Evolutionary conservation across 352 stramenopile genomes (phyloP), one percentile per base, ranked within the genome.

Genomic region (Elongisporangium senticosum): DNA sequence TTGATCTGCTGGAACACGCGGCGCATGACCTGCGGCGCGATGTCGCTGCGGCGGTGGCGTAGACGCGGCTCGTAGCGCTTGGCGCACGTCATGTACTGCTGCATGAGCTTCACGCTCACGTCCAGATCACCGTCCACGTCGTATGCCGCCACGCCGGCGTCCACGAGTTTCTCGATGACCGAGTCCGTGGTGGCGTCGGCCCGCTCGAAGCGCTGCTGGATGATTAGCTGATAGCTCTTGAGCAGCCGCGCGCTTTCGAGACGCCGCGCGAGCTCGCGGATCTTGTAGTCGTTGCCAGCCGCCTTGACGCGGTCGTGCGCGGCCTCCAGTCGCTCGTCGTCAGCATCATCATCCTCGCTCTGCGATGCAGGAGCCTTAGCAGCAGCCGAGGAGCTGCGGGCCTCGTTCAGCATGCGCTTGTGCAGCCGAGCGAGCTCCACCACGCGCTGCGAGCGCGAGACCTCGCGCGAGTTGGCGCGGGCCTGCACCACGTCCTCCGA

Each of bases 1-100:
- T 88, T 81, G 26, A 87, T 69, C 54, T 78, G 59, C 21, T 68
- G 64, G 53, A 83, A 91, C 7, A 92, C 70, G n/a, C 85, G 85
- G 7, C 58, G 52, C 75, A 92, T 87, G 64, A 92, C 72, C 58
- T 91, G 75, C 2, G 68, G 67, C 17, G 67, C 74, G 23, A 86
- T 64, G 24, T 76, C 56, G 51, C 76, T 72, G 56, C 83, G 76
- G 28, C 62, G 69, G n/a, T 72, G 65, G 33, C 62, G 53, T n/a
- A 94, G 67, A 6, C 80, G 77, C 57, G 64, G 68, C 22, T 81
- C 77, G 56, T 81, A 78, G 13, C 81, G 80, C 57, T 75, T 81
- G 7, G 73, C 83, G 13, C 66, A 72, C 28, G 80, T 87, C 82
- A 89, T 86, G 68, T 89, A 92, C 62, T 94, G 80, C 49, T 79